Evolutionary conservation across 2,329 filamentous ascomycete species (phyloP).

Genomic region (Gaeumannomyces sp.): DNA sequence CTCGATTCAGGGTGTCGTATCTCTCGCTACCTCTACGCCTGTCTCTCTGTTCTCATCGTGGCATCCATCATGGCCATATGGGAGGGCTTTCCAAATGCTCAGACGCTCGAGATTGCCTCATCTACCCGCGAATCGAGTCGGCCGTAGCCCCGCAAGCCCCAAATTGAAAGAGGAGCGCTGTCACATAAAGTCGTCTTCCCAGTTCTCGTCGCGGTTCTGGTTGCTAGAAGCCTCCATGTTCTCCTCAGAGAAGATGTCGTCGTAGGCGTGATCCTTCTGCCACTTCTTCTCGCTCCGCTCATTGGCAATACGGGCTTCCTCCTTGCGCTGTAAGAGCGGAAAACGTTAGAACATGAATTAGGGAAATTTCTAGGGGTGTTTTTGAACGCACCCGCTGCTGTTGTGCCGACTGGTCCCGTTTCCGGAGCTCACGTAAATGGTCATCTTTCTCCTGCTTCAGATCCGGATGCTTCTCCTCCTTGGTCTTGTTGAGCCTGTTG

Average conservation of each 20-base stretch:
- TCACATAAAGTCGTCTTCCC: conserved; percentile 90
- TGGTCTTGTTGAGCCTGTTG: conserved; percentile 98
- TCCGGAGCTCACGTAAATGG: conserved; percentile 62
- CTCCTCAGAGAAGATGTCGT: conserved; percentile 82
- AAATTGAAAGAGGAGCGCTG: no score
- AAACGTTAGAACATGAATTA: conserved; percentile 7
- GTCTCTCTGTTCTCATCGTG: no score
- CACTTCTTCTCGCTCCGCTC: conserved; percentile 86
- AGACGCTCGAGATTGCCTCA: no score
- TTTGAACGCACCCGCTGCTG: conserved; percentile 50
- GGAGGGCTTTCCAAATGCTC: no score
- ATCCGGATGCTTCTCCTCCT: conserved; percentile 80
- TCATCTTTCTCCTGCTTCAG: conserved; percentile 77
- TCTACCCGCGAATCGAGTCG: no score
- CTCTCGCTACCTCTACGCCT: no score
- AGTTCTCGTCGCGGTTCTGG: conserved; percentile 71
- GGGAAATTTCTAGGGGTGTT: background rate
- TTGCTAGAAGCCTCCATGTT: conserved; percentile 74
- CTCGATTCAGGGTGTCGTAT: no score
- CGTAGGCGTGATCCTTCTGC: conserved; percentile 97
- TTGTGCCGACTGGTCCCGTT: conserved; percentile 58
- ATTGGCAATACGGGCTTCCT: conserved; percentile 65
- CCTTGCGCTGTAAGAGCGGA: conserved; percentile 57
- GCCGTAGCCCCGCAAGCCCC: no score
- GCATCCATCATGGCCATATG: no score